phyloP scores from a whole-genome alignment of 2,329 filamentous ascomycete genomes.

The Pseudogymnoascus sp. region DNA sequence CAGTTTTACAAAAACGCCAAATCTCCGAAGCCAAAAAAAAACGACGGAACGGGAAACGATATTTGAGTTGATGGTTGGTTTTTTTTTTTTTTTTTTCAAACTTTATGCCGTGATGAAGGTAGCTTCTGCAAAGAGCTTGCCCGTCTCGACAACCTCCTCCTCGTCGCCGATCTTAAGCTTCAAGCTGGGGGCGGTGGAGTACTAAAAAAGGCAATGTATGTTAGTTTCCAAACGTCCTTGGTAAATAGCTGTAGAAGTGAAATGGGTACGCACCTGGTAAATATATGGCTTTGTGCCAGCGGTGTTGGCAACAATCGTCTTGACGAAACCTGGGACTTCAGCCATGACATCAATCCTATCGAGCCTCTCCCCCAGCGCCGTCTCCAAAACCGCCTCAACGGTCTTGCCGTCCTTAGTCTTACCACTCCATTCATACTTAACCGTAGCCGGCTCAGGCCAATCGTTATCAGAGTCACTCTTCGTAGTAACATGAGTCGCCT shows the following conservation, averaged over 20 bases:
- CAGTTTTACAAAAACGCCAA: not conserved
- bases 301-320: constrained; percentile 80
- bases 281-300: constrained; percentile 95
- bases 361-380: constrained; percentile 56
- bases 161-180: constrained; percentile 81
- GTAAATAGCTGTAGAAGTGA: not conserved
- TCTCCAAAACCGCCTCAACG: constrained; percentile 62
- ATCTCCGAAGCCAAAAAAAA: not conserved
- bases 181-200: constrained; percentile 57
- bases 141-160: constrained; percentile 64
- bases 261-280: constrained; percentile 62
- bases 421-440: constrained; percentile 72
- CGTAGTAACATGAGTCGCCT: constrained; percentile 59
- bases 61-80: not conserved
- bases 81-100: not conserved
- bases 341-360: constrained; percentile 95
- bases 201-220: constrained; percentile 42
- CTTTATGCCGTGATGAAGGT: constrained; percentile 74
- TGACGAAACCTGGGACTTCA: constrained; percentile 91
- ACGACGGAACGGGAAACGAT: not conserved
- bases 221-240: not conserved
- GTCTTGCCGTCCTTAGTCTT: constrained; percentile 67
- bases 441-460: constrained; percentile 77
- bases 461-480: constrained; percentile 69
- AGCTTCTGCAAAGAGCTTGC: constrained; percentile 75